Evolutionary conservation across 257 asterid genomes (phyloP).

Genomic region (Verbascum thapsus): DNA sequence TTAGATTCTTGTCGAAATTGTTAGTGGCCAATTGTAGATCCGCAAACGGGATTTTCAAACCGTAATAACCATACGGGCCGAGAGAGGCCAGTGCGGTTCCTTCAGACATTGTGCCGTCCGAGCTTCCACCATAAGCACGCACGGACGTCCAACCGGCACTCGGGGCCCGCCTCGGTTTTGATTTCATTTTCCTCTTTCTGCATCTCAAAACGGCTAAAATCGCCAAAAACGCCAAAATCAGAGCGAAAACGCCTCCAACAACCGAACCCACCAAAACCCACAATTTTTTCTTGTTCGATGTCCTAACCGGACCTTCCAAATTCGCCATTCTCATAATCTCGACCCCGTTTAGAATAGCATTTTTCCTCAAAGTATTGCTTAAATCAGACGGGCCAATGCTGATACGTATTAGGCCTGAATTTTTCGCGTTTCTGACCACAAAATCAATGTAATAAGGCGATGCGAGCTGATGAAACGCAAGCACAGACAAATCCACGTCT

Average conservation of each 20-base stretch:
- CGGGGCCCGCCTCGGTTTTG: conserved; percentile 41
- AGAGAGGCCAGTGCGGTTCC: conserved; percentile 49
- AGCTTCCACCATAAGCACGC: conserved; percentile 51
- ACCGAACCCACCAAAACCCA: conserved; percentile 49
- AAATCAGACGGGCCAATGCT: conserved; percentile 76
- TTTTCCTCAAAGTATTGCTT: conserved; percentile 56
- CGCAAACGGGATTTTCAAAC: conserved; percentile 55
- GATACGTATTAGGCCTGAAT: conserved; percentile 41
- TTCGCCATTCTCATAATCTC: conserved; percentile 73
- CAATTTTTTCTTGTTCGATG: conserved; percentile 32
- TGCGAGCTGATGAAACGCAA: conserved; percentile 58
- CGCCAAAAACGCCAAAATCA: conserved; percentile 34
- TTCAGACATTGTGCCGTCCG: conserved; percentile 49
- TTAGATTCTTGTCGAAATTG: conserved; percentile 55
- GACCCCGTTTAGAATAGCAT: conserved; percentile 78
- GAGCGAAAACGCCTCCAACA: conserved; percentile 43
- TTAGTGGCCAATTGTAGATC: conserved; percentile 66
- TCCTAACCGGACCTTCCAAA: conserved; percentile 27
- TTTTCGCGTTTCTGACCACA: conserved; percentile 43
- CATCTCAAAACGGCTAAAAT: conserved; percentile 34
- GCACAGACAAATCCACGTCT: conserved; percentile 65
- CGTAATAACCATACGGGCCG: conserved; percentile 54
- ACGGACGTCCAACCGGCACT: conserved; percentile 68
- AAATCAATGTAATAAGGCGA: conserved; percentile 71
- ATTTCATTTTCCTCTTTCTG: conserved; percentile 36